Base-by-base conservation (phyloP, 2,329 filamentous ascomycete genomes). In the Sporothrix humicola region DNA sequence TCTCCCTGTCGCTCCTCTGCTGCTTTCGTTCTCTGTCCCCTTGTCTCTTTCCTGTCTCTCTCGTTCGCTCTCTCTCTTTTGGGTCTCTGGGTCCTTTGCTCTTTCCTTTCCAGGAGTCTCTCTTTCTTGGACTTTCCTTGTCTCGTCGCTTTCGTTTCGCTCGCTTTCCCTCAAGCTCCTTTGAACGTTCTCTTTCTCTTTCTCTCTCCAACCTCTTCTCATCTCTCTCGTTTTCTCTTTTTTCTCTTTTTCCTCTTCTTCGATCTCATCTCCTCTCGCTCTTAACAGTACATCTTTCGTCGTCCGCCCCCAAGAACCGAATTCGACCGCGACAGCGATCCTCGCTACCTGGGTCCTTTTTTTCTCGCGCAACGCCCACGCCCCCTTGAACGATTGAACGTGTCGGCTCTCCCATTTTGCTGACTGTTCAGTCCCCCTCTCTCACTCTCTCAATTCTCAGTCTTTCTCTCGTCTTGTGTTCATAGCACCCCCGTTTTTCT, bases 1-100 rank as follows among this genome's bases (percentile, higher is more conserved):
- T 71, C 50, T 63, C 46, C 56, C 58, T 63, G 37, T 48, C 44
- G 54, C 44, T 20, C 44, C 48, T 71, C 61, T 52, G 23, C 8
- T 63, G 31, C 63, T 48, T 26, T 48, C 26, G 23, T 13, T 54
- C 44, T 58, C 56, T 42, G 8, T 23, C 9, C 20, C 9, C 17
- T 20, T 59, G 10, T 10, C 15, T 23, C 31, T 69, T 48, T 68
- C 48, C 58, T 46, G n/a, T 17, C 12, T 42, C 17, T 42, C 15
- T 44, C 8, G 44, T 58, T 50, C 52, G n/a, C 58, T 44, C 54
- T 52, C 61, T 42, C 42, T 58, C n/a, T 58, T 44, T 56, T 65
- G 44, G 26, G 31, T 37, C 31, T 37, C 31, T 37, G 31, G 31
- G 31, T 37, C 65, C 46, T 8, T 71, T 58, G 44, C 71, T 56